These are phyloP conservation scores for Theileria annulata DNA, from an alignment of 169 alveolate genomes.

Conservation along the genomic window DNA sequence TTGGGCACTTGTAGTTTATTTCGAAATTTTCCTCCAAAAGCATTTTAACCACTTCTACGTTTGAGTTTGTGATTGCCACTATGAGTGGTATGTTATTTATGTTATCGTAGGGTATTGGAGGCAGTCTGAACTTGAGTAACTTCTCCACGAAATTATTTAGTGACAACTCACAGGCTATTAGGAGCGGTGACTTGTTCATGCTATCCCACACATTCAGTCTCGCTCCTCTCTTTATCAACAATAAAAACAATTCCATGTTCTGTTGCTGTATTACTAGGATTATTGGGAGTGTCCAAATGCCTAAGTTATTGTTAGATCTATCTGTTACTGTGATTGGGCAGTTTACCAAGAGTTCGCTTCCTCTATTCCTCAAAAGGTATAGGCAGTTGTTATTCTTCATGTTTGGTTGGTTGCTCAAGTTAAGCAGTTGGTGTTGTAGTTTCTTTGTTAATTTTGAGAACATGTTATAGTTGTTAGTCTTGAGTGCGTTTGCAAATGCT, in stretches of 20 bases:
- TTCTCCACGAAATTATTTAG: slow-evolving; percentile 75
- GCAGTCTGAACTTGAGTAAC: slow-evolving; percentile 32
- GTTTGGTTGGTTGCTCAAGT: slow-evolving; percentile 66
- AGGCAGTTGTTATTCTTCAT: slow-evolving; percentile 69
- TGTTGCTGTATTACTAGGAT: slow-evolving; percentile 79
- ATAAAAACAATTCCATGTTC: slow-evolving; percentile 75
- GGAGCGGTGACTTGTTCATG: slow-evolving; percentile 83
- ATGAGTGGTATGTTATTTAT: slow-evolving; percentile 67
- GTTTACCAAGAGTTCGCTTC: slow-evolving; percentile 83
- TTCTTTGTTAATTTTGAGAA: slow-evolving; percentile 71
- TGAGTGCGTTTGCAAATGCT: slow-evolving; percentile 72
- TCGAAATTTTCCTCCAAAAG: slow-evolving; percentile 75
- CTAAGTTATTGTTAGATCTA: slow-evolving; percentile 69
- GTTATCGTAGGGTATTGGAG: slow-evolving; percentile 56
- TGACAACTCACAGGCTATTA: slow-evolving; percentile 81
- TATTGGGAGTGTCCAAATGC: slow-evolving; percentile 84
- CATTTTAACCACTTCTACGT: slow-evolving; percentile 64
- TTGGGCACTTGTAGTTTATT: slow-evolving; percentile 76
- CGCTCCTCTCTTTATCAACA: slow-evolving; percentile 83
- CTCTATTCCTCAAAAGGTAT: slow-evolving; percentile 71
- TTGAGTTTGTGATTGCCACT: slow-evolving; percentile 58
- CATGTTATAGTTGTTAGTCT: slow-evolving; percentile 63
- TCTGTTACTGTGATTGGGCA: slow-evolving; percentile 81
- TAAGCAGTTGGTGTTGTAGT: slow-evolving; percentile 68
- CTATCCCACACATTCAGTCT: slow-evolving; percentile 83